Conservation (phyloP, 768 basidiomycete species). For the Dioszegia aurantiaca region DNA sequence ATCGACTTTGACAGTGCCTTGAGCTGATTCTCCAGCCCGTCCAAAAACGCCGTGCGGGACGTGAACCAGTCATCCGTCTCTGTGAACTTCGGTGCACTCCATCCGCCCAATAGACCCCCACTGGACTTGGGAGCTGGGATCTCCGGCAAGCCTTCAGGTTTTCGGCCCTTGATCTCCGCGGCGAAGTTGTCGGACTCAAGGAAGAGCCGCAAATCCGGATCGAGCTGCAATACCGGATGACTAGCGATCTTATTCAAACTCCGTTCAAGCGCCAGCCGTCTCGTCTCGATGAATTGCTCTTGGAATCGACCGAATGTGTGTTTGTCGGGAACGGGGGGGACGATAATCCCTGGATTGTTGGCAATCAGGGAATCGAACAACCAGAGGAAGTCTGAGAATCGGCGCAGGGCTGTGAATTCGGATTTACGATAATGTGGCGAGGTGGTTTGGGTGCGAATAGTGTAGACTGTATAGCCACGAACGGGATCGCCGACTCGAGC, state of each 20-base stretch:
- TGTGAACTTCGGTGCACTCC: conserved; percentile 58
- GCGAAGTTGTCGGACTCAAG: conserved; percentile 89
- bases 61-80: conserved; percentile 74
- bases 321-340: conserved; percentile 96
- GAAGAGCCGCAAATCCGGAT: conserved; percentile 82
- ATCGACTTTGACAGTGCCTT: conserved; percentile 82
- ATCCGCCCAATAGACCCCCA: conserved; percentile 72
- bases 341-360: conserved; percentile 96
- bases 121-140: conserved; percentile 60
- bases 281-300: conserved; percentile 81
- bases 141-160: conserved; percentile 72
- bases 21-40: conserved; percentile 84
- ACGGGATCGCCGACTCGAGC: conserved; percentile 96
- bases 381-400: conserved; percentile 98
- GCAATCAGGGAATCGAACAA: conserved; percentile 78
- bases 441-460: conserved; percentile 84
- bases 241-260: conserved; percentile 90
- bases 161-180: conserved; percentile 66
- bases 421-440: conserved; percentile 79
- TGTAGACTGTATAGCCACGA: conserved; percentile 81
- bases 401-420: conserved; percentile 86
- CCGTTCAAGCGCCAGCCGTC: conserved; percentile 77
- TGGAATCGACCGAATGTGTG: conserved; percentile 87
- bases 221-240: conserved; percentile 84
- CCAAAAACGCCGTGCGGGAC: conserved; percentile 75